Base-by-base conservation (phyloP, 176 grass and related monocot genomes). In the Tillandsia fasciculata region DNA sequence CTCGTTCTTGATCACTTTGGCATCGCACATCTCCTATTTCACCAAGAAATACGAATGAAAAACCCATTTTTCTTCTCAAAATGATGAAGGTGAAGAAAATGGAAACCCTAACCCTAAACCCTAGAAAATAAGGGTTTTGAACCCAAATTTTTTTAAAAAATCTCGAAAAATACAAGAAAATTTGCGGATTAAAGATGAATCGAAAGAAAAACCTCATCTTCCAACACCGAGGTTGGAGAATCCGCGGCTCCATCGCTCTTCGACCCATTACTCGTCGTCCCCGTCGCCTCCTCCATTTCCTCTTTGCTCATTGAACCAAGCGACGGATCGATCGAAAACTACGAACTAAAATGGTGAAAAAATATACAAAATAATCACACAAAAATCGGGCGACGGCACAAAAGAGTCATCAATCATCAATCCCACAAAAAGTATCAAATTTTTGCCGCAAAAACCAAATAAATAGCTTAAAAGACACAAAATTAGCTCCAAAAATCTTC, bases 141-240 rank as follows among this genome's bases (percentile, higher is more conserved):
- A 59, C n/a, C 54, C 54, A 9, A 22, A 79, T 79, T 26, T 20
- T 24, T 65, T 3, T 66, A 22, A 47, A 70, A 4, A 51, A 50
- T 15, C 4, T 57, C 10, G 51, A n/a, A 52, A 63, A 83, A 28
- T 42, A 65, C 29, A 52, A 64, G 33, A 51, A 67, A 15, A 7
- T 15, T 7, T 12, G 10, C 64, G 8, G n/a, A 2, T 29, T 52
- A 48, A 1, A 67, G 10, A 77, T 67, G 42, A 53, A 59, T 48
- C 3, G 2, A 49, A 23, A 26, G 13, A 67, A 24, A 17, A 51
- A 99, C 94, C 89, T 99, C 87, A 9, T 99, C 89, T 77, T 74
- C 84, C 50, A 99, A 79, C 26, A 99, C 94, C 65, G 89, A 99
- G n/a, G 70, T 93, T 1, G 94, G 94, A 51, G 94, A 99, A 85